Percentiles rank a stretch among this genome's conserved stretches.
Conservation (phyloP, 2,329 filamentous ascomycete genomes). For the Fusarium sp. region DNA sequence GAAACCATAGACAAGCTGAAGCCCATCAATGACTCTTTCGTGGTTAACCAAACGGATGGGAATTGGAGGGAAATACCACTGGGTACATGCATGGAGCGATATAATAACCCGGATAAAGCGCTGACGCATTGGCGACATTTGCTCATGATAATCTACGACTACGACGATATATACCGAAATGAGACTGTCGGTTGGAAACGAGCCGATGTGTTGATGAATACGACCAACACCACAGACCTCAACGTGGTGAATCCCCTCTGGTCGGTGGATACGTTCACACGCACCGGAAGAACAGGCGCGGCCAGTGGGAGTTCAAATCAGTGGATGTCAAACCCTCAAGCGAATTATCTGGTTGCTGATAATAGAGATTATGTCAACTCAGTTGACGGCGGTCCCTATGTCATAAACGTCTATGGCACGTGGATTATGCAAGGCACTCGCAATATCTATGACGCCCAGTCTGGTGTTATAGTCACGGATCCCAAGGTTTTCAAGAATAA, state of each 20-base stretch:
- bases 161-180: conserved; percentile 10
- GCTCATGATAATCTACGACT: conserved; percentile 22
- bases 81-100: conserved; percentile 6
- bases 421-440: not conserved
- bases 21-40: conserved; percentile 11
- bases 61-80: conserved; percentile 1
- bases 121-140: conserved; percentile 27
- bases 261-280: not conserved
- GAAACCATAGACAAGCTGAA: not conserved
- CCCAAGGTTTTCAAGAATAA: not conserved
- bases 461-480: conserved; percentile 18
- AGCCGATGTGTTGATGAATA: conserved; percentile 16
- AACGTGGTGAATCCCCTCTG: conserved; percentile 13
- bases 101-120: conserved; percentile 12
- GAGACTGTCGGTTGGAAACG: conserved; percentile 22
- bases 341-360: not conserved
- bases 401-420: not conserved
- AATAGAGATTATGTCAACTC: too few species aligned
- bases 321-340: not conserved
- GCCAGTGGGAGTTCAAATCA: not conserved
- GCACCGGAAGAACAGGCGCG: not conserved
- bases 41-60: not conserved
- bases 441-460: not conserved
- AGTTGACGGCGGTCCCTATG: too few species aligned
- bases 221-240: not conserved